Evolutionary conservation across 2,329 filamentous ascomycete genomes (phyloP), one percentile per base, ranked within the genome.

Genomic region (Colletotrichum phormii): DNA sequence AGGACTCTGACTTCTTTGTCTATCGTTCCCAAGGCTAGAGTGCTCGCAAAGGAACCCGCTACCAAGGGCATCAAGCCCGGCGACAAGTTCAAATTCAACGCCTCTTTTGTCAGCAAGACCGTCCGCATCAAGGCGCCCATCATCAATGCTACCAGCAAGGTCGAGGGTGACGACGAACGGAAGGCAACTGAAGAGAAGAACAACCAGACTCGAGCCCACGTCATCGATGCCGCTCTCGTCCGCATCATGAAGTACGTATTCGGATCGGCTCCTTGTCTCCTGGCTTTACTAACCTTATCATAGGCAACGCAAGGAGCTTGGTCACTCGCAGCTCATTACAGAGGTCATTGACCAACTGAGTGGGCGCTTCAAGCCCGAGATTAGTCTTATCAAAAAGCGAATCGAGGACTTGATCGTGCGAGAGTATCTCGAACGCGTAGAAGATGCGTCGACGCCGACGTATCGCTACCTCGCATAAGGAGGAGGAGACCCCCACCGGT

Each of bases 71-170:
- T 97, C 74, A 95, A 94, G 77, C 82, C 90, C 0, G 90, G 90
- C 0, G 96, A 98, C 81, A 88, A 84, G 31, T 98, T 98, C 81
- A 88, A 85, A 9, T 97, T 95, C 86, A 98, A 98, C 79, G 86
- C 91, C 37, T 87, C 90, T 15, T 98, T 98, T 83, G 87, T 90
- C 60, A 95, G 94, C 83, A 95, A 94, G 79, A 91, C 93, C 62
- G 89, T 97, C 78, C 95, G 94, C 81, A 94, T 98, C 83, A 97
- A 97, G 82, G 94, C 97, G 24, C 94, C 94, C 26, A 93, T 97
- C 5, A 93, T 98, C 76, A 93, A 90, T 62, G 90, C 91, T 1
- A 89, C 92, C 22, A 97, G 95, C 80, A 97, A 95, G 83, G 93
- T 97, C 0, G 96, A 98, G 83, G 94, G 90, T 64, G 85, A 89